A percentile compares a stretch with the other conserved stretches of the same genome.
These are phyloP conservation scores for Yamadazyma conglobata DNA, from an alignment of 1,139 yeast genomes.

Conservation along the genomic window DNA sequence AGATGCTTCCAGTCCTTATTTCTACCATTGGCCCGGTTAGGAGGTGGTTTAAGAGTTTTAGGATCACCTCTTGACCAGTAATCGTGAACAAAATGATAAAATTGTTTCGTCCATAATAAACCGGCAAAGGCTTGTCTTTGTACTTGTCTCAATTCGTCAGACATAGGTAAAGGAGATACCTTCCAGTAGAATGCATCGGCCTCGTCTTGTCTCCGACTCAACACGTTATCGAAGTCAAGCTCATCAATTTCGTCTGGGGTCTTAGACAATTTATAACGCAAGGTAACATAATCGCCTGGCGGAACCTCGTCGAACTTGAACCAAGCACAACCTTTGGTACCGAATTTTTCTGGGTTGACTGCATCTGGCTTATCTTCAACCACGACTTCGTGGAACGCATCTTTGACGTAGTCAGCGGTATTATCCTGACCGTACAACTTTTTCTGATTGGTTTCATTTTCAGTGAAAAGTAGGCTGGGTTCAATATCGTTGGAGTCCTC, in stretches of 20 bases:
- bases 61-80: constrained; percentile 93
- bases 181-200: constrained; percentile 95
- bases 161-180: constrained; percentile 80
- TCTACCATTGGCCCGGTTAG: constrained; percentile 78
- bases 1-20: constrained; percentile 88
- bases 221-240: constrained; percentile 68
- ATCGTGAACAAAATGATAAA: constrained; percentile 81
- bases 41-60: constrained; percentile 69
- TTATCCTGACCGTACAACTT: constrained; percentile 64
- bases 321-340: constrained; percentile 70
- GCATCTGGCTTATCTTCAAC: constrained; percentile 58
- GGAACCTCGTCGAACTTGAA: constrained; percentile 80
- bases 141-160: constrained; percentile 76
- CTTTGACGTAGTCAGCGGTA: constrained; percentile 63
- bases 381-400: constrained; percentile 85
- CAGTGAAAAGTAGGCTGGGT: constrained; percentile 77
- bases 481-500: constrained; percentile 64
- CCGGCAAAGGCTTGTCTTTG: constrained; percentile 97
- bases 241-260: constrained; percentile 62
- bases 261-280: constrained; percentile 70
- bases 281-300: constrained; percentile 84
- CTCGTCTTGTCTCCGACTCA: constrained; percentile 76
- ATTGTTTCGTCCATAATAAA: constrained; percentile 91
- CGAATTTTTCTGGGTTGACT: constrained; percentile 65
- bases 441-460: constrained; percentile 78